Evolutionary conservation across 768 basidiomycete species (phyloP).

Genomic region (Hemileccinum rubropunctum): DNA sequence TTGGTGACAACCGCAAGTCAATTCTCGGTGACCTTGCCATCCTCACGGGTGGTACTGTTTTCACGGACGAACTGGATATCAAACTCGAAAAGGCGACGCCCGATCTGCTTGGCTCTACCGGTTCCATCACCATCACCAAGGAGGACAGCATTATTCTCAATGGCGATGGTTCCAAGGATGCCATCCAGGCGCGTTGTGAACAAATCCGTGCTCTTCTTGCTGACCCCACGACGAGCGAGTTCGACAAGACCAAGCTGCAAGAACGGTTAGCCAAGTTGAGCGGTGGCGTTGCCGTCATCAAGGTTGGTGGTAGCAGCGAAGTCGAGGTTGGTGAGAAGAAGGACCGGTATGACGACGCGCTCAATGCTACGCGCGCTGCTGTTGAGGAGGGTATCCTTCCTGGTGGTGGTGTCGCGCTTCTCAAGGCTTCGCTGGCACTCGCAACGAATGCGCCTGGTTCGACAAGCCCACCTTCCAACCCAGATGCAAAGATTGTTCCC

Average conservation of each 20-base stretch:
- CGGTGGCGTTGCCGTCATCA: constrained; percentile 98
- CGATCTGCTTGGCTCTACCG: constrained; percentile 89
- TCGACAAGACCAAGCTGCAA: constrained; percentile 92
- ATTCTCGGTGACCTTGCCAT: constrained; percentile 97
- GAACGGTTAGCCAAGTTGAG: constrained; percentile 95
- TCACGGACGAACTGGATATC: constrained; percentile 95
- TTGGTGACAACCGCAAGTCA: constrained; percentile 98
- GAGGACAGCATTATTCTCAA: constrained; percentile 97
- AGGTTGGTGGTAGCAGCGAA: constrained; percentile 90
- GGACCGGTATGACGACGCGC: constrained; percentile 95
- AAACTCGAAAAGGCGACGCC: constrained; percentile 89
- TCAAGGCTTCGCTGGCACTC: constrained; percentile 79
- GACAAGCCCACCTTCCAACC: constrained; percentile 44
- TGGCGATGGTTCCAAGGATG: constrained; percentile 86
- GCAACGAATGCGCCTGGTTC: constrained; percentile 49
- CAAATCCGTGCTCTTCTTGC: constrained; percentile 84
- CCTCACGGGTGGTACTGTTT: constrained; percentile 96
- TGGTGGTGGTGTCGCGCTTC: constrained; percentile 90
- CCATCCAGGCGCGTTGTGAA: constrained; percentile 91
- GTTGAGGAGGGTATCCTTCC: constrained; percentile 99
- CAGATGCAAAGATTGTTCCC: constrained; percentile 64
- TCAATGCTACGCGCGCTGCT: constrained; percentile 97
- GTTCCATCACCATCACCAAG: constrained; percentile 92
- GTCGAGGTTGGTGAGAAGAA: constrained; percentile 99
- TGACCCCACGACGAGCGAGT: constrained; percentile 87